These are phyloP conservation scores for Remersonia thermophila DNA, from an alignment of 2,329 filamentous ascomycete genomes.

Conservation along the genomic window DNA sequence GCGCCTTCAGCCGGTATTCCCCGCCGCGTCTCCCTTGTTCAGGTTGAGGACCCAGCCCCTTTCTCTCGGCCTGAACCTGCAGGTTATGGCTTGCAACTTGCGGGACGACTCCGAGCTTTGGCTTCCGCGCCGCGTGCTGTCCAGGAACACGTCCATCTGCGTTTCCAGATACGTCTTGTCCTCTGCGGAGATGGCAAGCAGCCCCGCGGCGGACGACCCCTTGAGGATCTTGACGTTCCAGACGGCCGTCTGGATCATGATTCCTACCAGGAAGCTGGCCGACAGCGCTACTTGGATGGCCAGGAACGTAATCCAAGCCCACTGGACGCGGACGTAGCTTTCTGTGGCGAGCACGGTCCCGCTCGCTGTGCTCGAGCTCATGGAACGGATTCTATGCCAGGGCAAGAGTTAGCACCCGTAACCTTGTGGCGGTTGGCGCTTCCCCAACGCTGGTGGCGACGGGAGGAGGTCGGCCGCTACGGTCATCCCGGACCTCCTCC, in stretches of 20 bases:
- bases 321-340: slow-evolving; percentile 16
- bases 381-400: slow-evolving; percentile 15
- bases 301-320: slow-evolving; percentile 18
- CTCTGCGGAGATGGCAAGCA: slow-evolving; percentile 18
- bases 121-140: neutral
- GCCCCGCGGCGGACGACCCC: slow-evolving; percentile 15
- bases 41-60: slow-evolving; percentile 10
- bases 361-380: slow-evolving; percentile 6
- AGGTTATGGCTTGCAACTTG: slow-evolving; percentile 5
- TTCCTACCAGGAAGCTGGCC: slow-evolving; percentile 15
- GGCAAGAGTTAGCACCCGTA: too few relatives aligned
- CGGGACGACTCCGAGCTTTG: too few relatives aligned
- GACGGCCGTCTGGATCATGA: slow-evolving; percentile 17
- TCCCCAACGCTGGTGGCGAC: too few relatives aligned
- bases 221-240: slow-evolving; percentile 18
- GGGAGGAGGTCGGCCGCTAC: too few relatives aligned
- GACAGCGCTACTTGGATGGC: slow-evolving; percentile 14
- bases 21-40: slow-evolving; percentile 4
- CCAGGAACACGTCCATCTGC: slow-evolving; percentile 3
- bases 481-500: too few relatives aligned
- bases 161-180: slow-evolving; percentile 12
- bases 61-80: slow-evolving; percentile 7
- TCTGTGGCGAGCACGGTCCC: slow-evolving; percentile 13
- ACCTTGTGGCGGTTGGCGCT: too few relatives aligned
- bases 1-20: too few relatives aligned